Conservation (phyloP, 2,329 filamentous ascomycete species). For the Harringtonia lauricola region DNA sequence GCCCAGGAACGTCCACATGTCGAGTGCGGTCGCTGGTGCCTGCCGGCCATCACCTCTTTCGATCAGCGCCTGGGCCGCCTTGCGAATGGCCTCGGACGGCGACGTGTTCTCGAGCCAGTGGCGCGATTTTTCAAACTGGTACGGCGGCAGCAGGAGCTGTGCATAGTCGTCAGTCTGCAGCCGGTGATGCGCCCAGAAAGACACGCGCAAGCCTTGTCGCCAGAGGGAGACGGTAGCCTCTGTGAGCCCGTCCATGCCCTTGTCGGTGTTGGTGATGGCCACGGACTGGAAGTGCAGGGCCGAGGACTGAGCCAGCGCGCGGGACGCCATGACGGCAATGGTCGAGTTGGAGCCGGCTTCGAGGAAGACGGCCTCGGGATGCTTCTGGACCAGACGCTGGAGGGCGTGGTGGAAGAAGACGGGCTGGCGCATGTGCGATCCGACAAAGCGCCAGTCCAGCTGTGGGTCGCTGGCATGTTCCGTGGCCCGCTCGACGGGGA, state of each 20-base stretch:
- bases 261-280: slow-evolving; percentile 13
- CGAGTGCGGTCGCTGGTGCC: slow-evolving; percentile 2
- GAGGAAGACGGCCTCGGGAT: slow-evolving; percentile 19
- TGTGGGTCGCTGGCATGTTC: background rate
- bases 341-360: slow-evolving; percentile 30
- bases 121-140: slow-evolving; percentile 26
- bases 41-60: slow-evolving; percentile 1
- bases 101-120: slow-evolving; percentile 23
- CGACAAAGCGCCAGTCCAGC: slow-evolving; percentile 11
- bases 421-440: slow-evolving; percentile 28
- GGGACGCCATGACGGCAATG: slow-evolving; percentile 21
- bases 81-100: slow-evolving; percentile 4
- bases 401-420: slow-evolving; percentile 33
- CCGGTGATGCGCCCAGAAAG: slow-evolving; percentile 26
- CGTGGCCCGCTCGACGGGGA: slow-evolving; percentile 20
- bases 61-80: slow-evolving; percentile 5
- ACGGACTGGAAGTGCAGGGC: slow-evolving; percentile 14
- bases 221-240: slow-evolving; percentile 23
- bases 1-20: slow-evolving; percentile 9
- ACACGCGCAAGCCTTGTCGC: slow-evolving; percentile 22
- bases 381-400: slow-evolving; percentile 20
- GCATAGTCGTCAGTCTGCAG: slow-evolving; percentile 15
- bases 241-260: slow-evolving; percentile 10
- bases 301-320: slow-evolving; percentile 12
- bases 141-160: slow-evolving; percentile 22